Conservation (phyloP, 331 rosid genomes). For the Dryas integrifolia region DNA sequence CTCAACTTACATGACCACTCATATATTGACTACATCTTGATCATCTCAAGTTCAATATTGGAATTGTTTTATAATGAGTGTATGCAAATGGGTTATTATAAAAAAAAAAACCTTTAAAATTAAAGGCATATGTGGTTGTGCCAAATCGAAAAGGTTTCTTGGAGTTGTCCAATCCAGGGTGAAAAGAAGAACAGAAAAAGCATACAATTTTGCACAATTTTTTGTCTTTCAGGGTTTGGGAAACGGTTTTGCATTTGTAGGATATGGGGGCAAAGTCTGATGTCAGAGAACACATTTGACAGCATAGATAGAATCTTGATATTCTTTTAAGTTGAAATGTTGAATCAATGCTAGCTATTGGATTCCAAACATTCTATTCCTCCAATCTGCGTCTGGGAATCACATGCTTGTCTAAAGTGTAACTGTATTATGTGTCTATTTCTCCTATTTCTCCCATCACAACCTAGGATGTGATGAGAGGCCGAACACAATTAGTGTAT, state of each 20-base stretch:
- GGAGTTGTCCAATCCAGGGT: neutral
- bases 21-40: too few species aligned
- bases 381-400: neutral
- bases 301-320: neutral
- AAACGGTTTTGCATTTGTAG: too few species aligned
- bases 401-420: neutral
- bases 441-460: too few species aligned
- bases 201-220: neutral
- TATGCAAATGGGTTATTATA: too few species aligned
- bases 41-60: too few species aligned
- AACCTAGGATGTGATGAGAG: too few species aligned
- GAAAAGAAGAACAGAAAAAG: neutral
- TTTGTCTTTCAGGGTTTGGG: neutral
- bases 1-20: too few species aligned
- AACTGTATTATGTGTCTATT: too few species aligned
- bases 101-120: neutral
- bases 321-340: neutral
- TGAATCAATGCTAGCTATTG: neutral
- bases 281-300: too few species aligned
- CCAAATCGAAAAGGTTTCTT: neutral
- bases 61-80: too few species aligned
- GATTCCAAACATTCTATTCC: slow-evolving; percentile 1
- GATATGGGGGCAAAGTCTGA: too few species aligned
- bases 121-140: neutral
- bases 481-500: too few species aligned